phyloP scores from a whole-genome alignment of 2,329 filamentous ascomycete species.

The Arthroderma sp. region DNA sequence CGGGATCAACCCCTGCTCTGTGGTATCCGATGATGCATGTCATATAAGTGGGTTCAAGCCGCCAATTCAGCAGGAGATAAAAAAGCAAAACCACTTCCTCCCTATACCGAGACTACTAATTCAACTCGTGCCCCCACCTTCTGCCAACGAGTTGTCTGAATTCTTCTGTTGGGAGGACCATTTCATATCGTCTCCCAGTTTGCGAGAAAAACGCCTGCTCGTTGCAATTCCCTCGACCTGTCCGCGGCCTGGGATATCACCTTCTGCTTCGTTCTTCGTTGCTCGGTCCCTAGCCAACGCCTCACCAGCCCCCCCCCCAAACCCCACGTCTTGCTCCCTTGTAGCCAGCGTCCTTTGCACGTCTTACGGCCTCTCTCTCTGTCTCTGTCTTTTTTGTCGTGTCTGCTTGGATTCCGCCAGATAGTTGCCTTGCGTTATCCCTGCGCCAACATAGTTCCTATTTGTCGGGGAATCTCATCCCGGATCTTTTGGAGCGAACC shows the following conservation, averaged over 20 bases:
- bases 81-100: slow-evolving; percentile 2
- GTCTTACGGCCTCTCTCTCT: not conserved
- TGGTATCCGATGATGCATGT: slow-evolving; percentile 5
- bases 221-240: not conserved
- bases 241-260: no score
- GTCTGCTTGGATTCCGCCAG: no score
- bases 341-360: not conserved
- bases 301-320: not conserved
- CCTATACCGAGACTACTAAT: not conserved
- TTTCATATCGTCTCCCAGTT: no score
- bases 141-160: not conserved
- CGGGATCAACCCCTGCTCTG: slow-evolving; percentile 2
- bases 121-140: not conserved
- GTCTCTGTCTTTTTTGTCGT: no score
- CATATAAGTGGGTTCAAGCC: slow-evolving; percentile 5
- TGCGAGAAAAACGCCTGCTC: not conserved
- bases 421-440: no score
- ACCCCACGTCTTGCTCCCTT: not conserved
- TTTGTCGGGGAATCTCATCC: not conserved
- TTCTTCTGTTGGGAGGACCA: not conserved
- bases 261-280: no score
- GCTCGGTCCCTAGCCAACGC: no score
- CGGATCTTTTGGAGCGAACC: not conserved
- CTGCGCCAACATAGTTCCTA: not conserved
- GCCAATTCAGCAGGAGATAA: slow-evolving; percentile 4